Evolutionary conservation across 306 rosid genomes (phyloP).

Genomic region (Castanea crenata): DNA sequence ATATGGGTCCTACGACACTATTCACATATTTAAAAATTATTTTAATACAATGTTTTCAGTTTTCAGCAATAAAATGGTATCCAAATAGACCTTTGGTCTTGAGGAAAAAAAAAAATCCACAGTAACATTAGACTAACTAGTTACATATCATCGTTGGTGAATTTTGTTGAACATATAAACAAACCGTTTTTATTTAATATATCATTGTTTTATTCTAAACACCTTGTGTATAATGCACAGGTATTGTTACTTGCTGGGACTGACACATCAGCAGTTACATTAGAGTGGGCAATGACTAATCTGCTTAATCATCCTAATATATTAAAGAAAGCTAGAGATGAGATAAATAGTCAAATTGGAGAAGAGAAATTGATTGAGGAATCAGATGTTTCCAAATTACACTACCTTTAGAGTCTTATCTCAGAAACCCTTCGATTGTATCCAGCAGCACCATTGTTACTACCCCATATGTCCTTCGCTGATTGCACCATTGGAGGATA

Average conservation of each 20-base stretch:
- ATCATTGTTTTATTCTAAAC: not conserved
- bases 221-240: not conserved
- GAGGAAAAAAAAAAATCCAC: too few relatives aligned
- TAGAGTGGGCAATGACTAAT: conserved; percentile 14
- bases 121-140: too few relatives aligned
- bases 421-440: conserved; percentile 31
- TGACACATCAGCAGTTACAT: not conserved
- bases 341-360: conserved; percentile 21
- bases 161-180: too few relatives aligned
- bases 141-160: too few relatives aligned
- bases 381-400: conserved; percentile 24
- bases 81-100: too few relatives aligned
- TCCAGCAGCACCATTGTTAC: not conserved
- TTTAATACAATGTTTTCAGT: too few relatives aligned
- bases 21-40: too few relatives aligned
- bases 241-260: not conserved
- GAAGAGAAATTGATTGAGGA: conserved; percentile 25
- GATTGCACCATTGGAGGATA: not conserved
- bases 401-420: conserved; percentile 30
- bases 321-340: conserved; percentile 24
- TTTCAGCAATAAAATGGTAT: too few relatives aligned
- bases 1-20: too few relatives aligned
- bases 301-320: conserved; percentile 28
- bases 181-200: not conserved
- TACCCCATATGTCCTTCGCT: not conserved